Conservation (phyloP, 257 asterid genomes). For the Verbascum thapsus region DNA sequence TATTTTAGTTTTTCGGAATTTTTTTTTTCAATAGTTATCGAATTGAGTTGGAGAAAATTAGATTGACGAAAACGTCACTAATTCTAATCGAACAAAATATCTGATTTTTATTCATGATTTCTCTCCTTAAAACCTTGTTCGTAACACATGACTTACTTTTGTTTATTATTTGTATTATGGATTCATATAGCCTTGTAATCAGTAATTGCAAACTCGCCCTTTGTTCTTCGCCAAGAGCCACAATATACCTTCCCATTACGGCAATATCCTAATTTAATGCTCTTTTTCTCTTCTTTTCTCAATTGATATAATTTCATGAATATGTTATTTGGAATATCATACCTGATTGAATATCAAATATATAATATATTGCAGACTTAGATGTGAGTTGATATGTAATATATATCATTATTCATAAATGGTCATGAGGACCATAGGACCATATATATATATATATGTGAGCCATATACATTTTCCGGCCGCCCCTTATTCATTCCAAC, state of each 20-base stretch:
- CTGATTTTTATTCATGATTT: background rate
- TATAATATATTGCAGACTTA: background rate
- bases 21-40: too few species aligned
- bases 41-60: too few species aligned
- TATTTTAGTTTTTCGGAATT: too few species aligned
- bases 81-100: too few species aligned
- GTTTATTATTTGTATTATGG: too few species aligned
- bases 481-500: background rate
- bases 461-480: background rate
- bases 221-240: too few species aligned
- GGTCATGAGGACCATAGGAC: background rate
- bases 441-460: background rate
- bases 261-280: too few species aligned
- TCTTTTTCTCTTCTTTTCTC: too few species aligned
- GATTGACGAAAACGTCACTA: conserved; percentile 38
- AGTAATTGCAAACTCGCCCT: background rate
- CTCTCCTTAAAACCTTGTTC: background rate
- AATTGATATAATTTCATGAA: background rate
- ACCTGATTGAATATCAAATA: conserved; percentile 13
- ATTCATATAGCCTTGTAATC: conserved; percentile 27
- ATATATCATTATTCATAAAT: too few species aligned
- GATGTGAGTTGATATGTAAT: background rate
- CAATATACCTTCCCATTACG: too few species aligned
- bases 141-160: conserved; percentile 13
- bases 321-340: too few species aligned